Evolutionary conservation across 306 rosid species (phyloP).

Genomic region (Quercus cerris): DNA sequence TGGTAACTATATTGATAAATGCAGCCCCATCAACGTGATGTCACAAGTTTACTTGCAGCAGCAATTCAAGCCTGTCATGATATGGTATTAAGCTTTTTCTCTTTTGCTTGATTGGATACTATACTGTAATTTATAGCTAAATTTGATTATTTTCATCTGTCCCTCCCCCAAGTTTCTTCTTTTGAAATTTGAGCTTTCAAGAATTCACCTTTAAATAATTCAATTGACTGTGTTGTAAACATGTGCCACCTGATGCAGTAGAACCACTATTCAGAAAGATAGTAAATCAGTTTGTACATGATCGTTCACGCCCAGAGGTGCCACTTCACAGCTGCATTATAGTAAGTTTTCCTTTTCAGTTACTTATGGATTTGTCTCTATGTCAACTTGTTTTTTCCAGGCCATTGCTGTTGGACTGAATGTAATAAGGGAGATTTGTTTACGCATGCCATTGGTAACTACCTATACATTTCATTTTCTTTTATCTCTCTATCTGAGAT

Average conservation of each 20-base stretch:
- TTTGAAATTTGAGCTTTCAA: constrained; percentile 13
- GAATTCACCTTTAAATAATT: not conserved
- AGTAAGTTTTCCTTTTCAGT: not conserved
- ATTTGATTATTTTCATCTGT: not conserved
- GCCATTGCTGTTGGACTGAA: constrained; percentile 93
- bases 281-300: constrained; percentile 85
- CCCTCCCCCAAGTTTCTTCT: not conserved
- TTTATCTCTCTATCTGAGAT: constrained; percentile 6
- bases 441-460: constrained; percentile 85
- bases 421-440: constrained; percentile 71
- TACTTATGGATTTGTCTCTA: constrained; percentile 14
- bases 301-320: constrained; percentile 94
- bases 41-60: constrained; percentile 79
- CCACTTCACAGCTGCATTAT: constrained; percentile 11
- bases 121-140: constrained; percentile 1
- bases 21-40: constrained; percentile 82
- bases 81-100: constrained; percentile 49
- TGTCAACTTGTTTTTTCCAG: constrained; percentile 41
- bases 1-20: constrained; percentile 22
- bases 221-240: constrained; percentile 6
- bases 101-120: constrained; percentile 3
- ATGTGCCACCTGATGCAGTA: constrained; percentile 93
- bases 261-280: constrained; percentile 80
- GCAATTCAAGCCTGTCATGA: constrained; percentile 93
- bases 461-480: constrained; percentile 7